These are phyloP conservation scores for Thozetella sp. DNA, from an alignment of 495 filamentous ascomycete species.

Conservation along the genomic window DNA sequence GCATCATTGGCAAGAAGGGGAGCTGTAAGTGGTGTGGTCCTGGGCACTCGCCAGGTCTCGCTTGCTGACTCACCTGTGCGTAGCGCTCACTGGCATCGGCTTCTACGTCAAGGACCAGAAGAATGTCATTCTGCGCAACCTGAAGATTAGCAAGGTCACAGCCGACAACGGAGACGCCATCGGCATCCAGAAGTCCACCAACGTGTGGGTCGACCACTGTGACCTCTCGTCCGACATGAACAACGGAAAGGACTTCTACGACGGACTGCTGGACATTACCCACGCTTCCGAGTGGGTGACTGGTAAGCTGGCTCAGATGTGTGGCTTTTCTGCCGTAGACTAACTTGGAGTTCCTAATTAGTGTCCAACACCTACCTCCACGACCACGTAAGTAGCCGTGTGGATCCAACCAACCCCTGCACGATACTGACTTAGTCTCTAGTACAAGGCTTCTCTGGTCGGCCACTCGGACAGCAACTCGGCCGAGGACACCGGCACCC, in stretches of 20 bases:
- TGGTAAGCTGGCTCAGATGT: conserved; percentile 11
- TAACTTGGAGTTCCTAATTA: neutral
- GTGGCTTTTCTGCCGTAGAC: neutral
- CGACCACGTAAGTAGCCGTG: conserved; percentile 48
- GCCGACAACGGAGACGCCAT: conserved; percentile 57
- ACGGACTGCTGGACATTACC: conserved; percentile 65
- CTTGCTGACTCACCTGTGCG: neutral
- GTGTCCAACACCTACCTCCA: conserved; percentile 45
- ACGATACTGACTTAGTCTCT: neutral
- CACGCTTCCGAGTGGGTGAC: conserved; percentile 57
- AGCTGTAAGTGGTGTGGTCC: conserved; percentile 18
- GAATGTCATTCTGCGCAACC: conserved; percentile 57
- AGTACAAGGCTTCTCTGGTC: conserved; percentile 62
- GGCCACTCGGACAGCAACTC: conserved; percentile 60
- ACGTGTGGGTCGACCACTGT: conserved; percentile 72
- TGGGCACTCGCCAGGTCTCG: neutral
- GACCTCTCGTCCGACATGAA: conserved; percentile 60
- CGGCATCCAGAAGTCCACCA: conserved; percentile 43
- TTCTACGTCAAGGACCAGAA: conserved; percentile 37
- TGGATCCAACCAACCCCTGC: neutral
- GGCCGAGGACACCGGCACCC: conserved; percentile 49
- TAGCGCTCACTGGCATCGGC: conserved; percentile 32
- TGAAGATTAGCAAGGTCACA: conserved; percentile 52
- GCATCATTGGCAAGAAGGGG: conserved; percentile 42
- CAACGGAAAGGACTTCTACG: conserved; percentile 68